Evolutionary conservation across 768 basidiomycete genomes (phyloP).

Genomic region (Boletus vermiculosoides): DNA sequence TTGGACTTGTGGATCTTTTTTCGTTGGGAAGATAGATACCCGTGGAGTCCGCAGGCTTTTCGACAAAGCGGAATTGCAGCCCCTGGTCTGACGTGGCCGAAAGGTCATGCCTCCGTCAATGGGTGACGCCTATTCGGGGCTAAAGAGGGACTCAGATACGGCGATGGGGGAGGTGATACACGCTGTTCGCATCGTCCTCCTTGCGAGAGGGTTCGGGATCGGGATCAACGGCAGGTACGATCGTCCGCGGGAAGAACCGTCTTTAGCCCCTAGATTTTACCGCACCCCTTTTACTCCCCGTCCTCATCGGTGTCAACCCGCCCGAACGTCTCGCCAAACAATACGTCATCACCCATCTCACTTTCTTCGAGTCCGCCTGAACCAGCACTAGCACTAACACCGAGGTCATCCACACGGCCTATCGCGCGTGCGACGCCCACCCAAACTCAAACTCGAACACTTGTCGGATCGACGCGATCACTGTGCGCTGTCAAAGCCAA

Average conservation of each 20-base stretch:
- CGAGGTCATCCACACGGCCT: slow-evolving; percentile 47
- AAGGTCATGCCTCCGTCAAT: too few relatives aligned
- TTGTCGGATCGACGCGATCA: slow-evolving; percentile 38
- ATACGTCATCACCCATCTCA: slow-evolving; percentile 54
- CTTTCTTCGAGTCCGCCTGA: slow-evolving; percentile 37
- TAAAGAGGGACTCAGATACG: not conserved
- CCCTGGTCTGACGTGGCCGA: too few relatives aligned
- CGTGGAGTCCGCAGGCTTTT: too few relatives aligned
- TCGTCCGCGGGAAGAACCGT: slow-evolving; percentile 42
- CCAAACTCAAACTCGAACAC: not conserved
- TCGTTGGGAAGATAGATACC: too few relatives aligned
- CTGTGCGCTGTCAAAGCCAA: slow-evolving; percentile 61
- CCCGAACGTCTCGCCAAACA: slow-evolving; percentile 68
- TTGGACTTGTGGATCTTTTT: too few relatives aligned
- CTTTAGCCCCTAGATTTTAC: too few relatives aligned
- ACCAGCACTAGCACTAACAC: too few relatives aligned
- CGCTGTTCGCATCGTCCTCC: slow-evolving; percentile 45
- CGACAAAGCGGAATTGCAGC: too few relatives aligned
- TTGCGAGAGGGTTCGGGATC: slow-evolving; percentile 45
- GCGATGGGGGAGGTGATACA: not conserved
- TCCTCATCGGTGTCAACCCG: slow-evolving; percentile 70
- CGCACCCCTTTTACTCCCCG: too few relatives aligned
- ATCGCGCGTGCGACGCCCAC: slow-evolving; percentile 55
- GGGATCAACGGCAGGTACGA: slow-evolving; percentile 18
- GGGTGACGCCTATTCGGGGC: not conserved